phyloP scores from a whole-genome alignment of 306 rosid genomes.

The Canavalia ensiformis region DNA sequence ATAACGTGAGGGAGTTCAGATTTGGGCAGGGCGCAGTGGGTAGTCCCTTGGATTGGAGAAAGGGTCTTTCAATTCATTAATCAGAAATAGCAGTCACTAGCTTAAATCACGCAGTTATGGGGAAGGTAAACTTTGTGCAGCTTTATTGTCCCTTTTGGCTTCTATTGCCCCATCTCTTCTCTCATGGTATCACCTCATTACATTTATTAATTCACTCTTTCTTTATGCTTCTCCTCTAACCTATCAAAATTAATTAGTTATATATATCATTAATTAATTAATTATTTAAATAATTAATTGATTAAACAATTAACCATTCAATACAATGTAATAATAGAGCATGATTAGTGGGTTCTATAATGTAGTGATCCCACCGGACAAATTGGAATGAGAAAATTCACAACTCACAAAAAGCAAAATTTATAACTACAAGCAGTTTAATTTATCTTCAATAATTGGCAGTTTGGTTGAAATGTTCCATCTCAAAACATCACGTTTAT shows the following conservation, averaged over 20 bases:
- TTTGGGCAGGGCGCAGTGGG: constrained; percentile 40
- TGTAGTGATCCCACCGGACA: not conserved
- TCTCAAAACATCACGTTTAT: constrained; percentile 2
- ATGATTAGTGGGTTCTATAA: not conserved
- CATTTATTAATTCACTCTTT: not conserved
- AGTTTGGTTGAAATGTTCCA: constrained; percentile 30
- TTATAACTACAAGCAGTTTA: not conserved
- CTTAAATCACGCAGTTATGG: constrained; percentile 57
- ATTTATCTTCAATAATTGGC: not conserved
- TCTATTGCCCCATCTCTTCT: constrained; percentile 53
- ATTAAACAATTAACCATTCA: no score
- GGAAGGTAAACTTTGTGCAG: constrained; percentile 69
- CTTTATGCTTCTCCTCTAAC: constrained; percentile 14
- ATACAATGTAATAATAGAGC: no score
- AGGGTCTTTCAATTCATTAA: not conserved
- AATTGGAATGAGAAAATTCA: constrained; percentile 11
- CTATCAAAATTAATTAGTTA: no score
- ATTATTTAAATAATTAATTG: no score
- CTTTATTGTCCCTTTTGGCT: constrained; percentile 60
- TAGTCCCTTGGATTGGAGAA: constrained; percentile 49
- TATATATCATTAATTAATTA: no score
- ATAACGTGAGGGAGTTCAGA: constrained; percentile 47
- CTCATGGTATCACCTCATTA: not conserved
- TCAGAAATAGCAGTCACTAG: constrained; percentile 51
- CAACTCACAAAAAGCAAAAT: not conserved